Conservation (phyloP, 371 early-diverging fungal species). For the Haplosporangium sp. region DNA sequence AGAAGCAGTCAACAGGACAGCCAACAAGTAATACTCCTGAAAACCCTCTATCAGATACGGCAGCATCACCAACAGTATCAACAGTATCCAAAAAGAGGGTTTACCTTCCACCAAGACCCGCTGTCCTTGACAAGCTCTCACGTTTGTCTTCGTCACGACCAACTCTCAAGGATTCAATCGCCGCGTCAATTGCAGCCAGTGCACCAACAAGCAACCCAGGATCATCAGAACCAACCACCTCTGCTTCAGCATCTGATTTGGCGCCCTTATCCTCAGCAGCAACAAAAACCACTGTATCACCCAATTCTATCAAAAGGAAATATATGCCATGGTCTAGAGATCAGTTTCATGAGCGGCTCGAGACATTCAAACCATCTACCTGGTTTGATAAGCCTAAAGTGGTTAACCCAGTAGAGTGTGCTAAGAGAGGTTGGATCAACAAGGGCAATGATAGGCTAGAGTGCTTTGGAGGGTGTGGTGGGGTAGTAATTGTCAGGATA, state of each 20-base stretch:
- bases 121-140: constrained; percentile 48
- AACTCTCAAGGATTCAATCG: constrained; percentile 48
- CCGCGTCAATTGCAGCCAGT: constrained; percentile 52
- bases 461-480: constrained; percentile 55
- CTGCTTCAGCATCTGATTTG: neutral
- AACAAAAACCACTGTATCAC: neutral
- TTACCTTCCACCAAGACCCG: constrained; percentile 38
- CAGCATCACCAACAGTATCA: neutral
- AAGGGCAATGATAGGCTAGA: constrained; percentile 49
- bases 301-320: constrained; percentile 7
- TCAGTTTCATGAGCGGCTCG: constrained; percentile 53
- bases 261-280: neutral
- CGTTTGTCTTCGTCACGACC: constrained; percentile 24
- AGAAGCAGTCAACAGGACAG: constrained; percentile 17
- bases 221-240: neutral
- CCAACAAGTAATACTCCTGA: neutral
- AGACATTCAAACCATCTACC: constrained; percentile 56
- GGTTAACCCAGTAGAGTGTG: constrained; percentile 57
- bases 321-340: constrained; percentile 54
- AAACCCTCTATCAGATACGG: neutral
- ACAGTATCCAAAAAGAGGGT: constrained; percentile 10
- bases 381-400: constrained; percentile 59
- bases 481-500: constrained; percentile 40
- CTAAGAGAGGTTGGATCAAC: constrained; percentile 59
- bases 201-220: constrained; percentile 8